Conservation (phyloP, 2,329 filamentous ascomycete species). For the Aspergillus aculeatus region DNA sequence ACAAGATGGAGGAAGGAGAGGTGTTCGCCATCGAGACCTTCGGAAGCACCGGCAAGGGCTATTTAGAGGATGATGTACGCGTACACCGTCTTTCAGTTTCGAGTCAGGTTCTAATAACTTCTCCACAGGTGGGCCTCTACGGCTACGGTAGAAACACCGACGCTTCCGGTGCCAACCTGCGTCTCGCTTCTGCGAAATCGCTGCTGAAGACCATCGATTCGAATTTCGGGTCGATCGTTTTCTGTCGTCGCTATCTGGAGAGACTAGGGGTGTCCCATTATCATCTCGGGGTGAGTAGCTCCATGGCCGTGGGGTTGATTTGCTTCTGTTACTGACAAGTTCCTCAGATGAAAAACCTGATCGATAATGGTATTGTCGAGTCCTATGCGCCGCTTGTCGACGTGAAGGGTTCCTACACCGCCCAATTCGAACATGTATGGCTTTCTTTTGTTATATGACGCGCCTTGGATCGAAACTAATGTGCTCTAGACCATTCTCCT, state of each 20-base stretch:
- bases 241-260: slow-evolving; percentile 62
- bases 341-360: slow-evolving; percentile 56
- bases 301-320: background rate
- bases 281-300: slow-evolving; percentile 52
- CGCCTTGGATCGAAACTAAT: slow-evolving; percentile 3
- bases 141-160: slow-evolving; percentile 50
- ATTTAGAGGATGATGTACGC: slow-evolving; percentile 48
- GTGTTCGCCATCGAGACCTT: slow-evolving; percentile 61
- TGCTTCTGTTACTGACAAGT: background rate
- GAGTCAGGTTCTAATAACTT: slow-evolving; percentile 4
- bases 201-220: slow-evolving; percentile 60
- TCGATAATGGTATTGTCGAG: slow-evolving; percentile 58
- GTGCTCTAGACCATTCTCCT: slow-evolving; percentile 49
- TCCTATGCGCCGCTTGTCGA: slow-evolving; percentile 58
- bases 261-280: slow-evolving; percentile 62
- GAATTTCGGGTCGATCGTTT: slow-evolving; percentile 63
- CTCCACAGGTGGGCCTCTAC: slow-evolving; percentile 49
- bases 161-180: slow-evolving; percentile 33
- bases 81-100: background rate
- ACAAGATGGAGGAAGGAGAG: slow-evolving; percentile 60
- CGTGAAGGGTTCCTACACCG: slow-evolving; percentile 60
- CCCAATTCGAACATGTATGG: slow-evolving; percentile 61
- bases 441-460: background rate
- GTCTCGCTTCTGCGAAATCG: slow-evolving; percentile 55
- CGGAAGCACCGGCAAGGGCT: slow-evolving; percentile 55